Percentiles rank a stretch among this genome's conserved stretches.
Evolutionary conservation across 768 basidiomycete genomes (phyloP).

Genomic region (Calocybe gangraenosa): DNA sequence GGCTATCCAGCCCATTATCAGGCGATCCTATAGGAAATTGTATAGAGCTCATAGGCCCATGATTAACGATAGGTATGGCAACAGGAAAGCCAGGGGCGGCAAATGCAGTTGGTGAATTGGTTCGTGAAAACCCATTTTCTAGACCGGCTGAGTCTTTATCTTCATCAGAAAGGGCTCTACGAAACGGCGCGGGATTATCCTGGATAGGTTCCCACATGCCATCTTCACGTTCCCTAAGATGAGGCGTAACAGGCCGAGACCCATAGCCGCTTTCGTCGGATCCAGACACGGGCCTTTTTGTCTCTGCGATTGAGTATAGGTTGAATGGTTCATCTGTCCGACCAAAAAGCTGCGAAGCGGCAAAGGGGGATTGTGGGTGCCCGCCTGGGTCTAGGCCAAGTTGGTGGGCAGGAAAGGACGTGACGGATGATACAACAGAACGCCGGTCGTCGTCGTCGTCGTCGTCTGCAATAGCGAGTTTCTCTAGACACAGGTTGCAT

Average conservation of each 20-base stretch:
- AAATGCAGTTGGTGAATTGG: constrained; percentile 38
- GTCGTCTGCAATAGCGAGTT: constrained; percentile 81
- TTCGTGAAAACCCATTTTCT: constrained; percentile 35
- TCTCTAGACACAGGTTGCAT: constrained; percentile 93
- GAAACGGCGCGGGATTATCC: constrained; percentile 70
- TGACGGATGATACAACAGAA: constrained; percentile 69
- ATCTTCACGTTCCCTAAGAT: constrained; percentile 35
- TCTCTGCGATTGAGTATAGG: constrained; percentile 80
- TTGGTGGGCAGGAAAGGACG: constrained; percentile 77
- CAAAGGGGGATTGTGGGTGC: constrained; percentile 83
- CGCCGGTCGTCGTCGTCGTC: constrained; percentile 89
- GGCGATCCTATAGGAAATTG: constrained; percentile 81
- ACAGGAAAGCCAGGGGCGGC: constrained; percentile 50
- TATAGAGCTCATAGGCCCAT: constrained; percentile 62
- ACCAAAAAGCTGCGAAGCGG: constrained; percentile 80
- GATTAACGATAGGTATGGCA: constrained; percentile 45
- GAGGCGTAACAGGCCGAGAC: constrained; percentile 50
- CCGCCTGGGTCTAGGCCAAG: constrained; percentile 45
- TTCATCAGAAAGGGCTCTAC: constrained; percentile 70
- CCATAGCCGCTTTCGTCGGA: constrained; percentile 51
- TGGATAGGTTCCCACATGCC: constrained; percentile 42
- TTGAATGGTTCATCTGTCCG: constrained; percentile 75
- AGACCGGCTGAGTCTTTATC: constrained; percentile 56
- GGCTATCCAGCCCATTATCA: constrained; percentile 60
- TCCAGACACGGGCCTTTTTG: constrained; percentile 48